Conservation (phyloP, 2,329 filamentous ascomycete species). For the Ophiosphaerella herpotricha region DNA sequence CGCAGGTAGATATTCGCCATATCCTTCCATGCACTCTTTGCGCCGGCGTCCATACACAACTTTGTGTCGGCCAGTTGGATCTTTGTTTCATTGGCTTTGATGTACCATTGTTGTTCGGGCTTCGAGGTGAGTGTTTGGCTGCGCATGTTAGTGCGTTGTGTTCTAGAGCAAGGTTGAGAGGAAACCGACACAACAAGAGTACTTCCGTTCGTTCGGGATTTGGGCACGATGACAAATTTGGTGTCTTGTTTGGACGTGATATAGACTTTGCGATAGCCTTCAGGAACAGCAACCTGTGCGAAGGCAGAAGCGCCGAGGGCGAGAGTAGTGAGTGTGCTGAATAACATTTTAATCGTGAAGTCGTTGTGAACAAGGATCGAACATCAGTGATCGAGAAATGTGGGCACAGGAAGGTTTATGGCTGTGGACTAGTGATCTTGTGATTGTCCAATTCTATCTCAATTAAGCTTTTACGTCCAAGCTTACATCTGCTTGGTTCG, state of each 20-base stretch:
- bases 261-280: slow-evolving; percentile 35
- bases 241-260: slow-evolving; percentile 35
- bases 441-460: not conserved
- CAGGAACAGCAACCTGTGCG: slow-evolving; percentile 21
- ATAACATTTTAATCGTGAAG: slow-evolving; percentile 21
- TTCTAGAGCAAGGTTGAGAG: not conserved
- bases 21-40: slow-evolving; percentile 39
- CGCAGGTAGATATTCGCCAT: slow-evolving; percentile 35
- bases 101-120: slow-evolving; percentile 34
- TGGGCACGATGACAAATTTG: slow-evolving; percentile 36
- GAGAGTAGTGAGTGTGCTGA: slow-evolving; percentile 18
- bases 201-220: slow-evolving; percentile 20
- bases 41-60: slow-evolving; percentile 37
- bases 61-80: slow-evolving; percentile 34
- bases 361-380: not conserved
- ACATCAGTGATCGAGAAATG: not conserved
- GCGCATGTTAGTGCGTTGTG: not conserved
- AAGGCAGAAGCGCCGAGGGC: slow-evolving; percentile 26
- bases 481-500: not conserved
- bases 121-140: slow-evolving; percentile 31
- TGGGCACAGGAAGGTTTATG: not conserved
- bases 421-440: not conserved
- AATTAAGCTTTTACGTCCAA: slow-evolving; percentile 1
- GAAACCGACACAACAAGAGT: slow-evolving; percentile 32
- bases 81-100: slow-evolving; percentile 27